Percentiles rank a stretch among this genome's conserved stretches.
Conservation (phyloP, 2,329 filamentous ascomycete genomes). For the Aschersonia sp. region DNA sequence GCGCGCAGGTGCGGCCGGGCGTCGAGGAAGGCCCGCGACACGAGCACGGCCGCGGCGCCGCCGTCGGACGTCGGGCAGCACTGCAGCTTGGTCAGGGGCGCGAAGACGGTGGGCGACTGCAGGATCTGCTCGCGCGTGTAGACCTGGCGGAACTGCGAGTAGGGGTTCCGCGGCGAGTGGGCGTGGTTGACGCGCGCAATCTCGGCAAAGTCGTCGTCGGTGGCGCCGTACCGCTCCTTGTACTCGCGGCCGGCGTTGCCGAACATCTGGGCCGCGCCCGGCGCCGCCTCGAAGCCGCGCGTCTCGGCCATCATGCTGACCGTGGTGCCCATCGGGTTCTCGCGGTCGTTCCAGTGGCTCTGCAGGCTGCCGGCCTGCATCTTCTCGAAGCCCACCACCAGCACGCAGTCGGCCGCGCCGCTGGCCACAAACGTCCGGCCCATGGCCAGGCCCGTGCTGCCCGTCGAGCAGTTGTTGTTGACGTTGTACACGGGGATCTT, state of each 20-base stretch:
- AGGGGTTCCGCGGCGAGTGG: constrained; percentile 84
- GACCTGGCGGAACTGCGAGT: constrained; percentile 92
- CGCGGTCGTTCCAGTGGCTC: constrained; percentile 70
- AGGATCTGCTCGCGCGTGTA: constrained; percentile 78
- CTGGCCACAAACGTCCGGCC: constrained; percentile 64
- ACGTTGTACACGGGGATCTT: constrained; percentile 94
- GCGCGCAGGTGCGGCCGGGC: constrained; percentile 79
- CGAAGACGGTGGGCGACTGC: constrained; percentile 62
- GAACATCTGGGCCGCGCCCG: constrained; percentile 83
- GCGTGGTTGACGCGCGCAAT: constrained; percentile 87
- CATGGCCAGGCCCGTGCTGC: constrained; percentile 80
- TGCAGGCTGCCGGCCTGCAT: constrained; percentile 88
- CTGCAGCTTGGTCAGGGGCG: constrained; percentile 90
- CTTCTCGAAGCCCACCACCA: constrained; percentile 95
- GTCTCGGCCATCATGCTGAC: constrained; percentile 71
- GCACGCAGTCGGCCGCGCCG: constrained; percentile 72
- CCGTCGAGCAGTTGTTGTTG: constrained; percentile 97
- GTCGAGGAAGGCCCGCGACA: constrained; percentile 79
- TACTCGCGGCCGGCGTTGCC: constrained; percentile 90
- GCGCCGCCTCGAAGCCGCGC: constrained; percentile 65
- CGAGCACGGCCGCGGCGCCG: constrained; percentile 73
- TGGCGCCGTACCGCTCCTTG: constrained; percentile 89
- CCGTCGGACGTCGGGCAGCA: constrained; percentile 96
- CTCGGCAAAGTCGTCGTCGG: constrained; percentile 76
- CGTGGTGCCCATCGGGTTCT: constrained; percentile 62